Evolutionary conservation across 768 basidiomycete species (phyloP).

Genomic region (Inosperma sp.): DNA sequence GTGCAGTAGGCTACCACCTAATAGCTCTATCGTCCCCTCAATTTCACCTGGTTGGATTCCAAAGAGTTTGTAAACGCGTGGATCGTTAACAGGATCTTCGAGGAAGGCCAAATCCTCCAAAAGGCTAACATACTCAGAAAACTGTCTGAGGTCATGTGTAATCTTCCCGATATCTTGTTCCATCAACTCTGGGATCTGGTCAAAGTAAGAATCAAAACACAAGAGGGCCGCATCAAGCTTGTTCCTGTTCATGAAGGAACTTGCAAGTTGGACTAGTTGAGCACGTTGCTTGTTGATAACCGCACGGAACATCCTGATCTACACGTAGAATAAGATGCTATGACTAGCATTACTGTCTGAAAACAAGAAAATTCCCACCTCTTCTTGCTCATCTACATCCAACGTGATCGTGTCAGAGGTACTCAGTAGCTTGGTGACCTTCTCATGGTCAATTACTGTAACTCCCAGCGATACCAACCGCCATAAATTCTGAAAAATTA

Average conservation of each 20-base stretch:
- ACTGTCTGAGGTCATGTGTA: slow-evolving; percentile 28
- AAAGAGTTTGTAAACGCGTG: slow-evolving; percentile 31
- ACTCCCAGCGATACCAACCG: slow-evolving; percentile 39
- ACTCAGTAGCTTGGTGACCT: slow-evolving; percentile 21
- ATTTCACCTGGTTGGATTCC: slow-evolving; percentile 30
- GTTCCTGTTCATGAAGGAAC: slow-evolving; percentile 23
- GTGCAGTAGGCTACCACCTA: background rate
- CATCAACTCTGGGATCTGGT: slow-evolving; percentile 23
- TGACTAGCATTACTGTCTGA: no score
- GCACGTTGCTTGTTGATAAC: slow-evolving; percentile 16
- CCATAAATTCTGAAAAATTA: slow-evolving; percentile 46
- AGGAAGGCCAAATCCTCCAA: slow-evolving; percentile 27
- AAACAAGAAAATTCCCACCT: slow-evolving; percentile 12
- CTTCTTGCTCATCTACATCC: slow-evolving; percentile 9
- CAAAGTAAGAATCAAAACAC: slow-evolving; percentile 41
- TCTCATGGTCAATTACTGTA: slow-evolving; percentile 13
- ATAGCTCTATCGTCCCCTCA: slow-evolving; percentile 24
- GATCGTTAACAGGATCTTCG: slow-evolving; percentile 23
- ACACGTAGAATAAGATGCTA: background rate
- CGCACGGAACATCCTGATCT: slow-evolving; percentile 20
- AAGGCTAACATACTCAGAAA: slow-evolving; percentile 32
- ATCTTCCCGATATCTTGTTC: slow-evolving; percentile 24
- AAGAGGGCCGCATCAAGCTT: slow-evolving; percentile 36
- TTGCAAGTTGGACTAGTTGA: slow-evolving; percentile 30
- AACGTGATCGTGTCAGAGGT: no score